Evolutionary conservation across 345 rosid species (phyloP), one percentile per base, ranked within the genome.

Genomic region (Psidium friedrichsthalianum): DNA sequence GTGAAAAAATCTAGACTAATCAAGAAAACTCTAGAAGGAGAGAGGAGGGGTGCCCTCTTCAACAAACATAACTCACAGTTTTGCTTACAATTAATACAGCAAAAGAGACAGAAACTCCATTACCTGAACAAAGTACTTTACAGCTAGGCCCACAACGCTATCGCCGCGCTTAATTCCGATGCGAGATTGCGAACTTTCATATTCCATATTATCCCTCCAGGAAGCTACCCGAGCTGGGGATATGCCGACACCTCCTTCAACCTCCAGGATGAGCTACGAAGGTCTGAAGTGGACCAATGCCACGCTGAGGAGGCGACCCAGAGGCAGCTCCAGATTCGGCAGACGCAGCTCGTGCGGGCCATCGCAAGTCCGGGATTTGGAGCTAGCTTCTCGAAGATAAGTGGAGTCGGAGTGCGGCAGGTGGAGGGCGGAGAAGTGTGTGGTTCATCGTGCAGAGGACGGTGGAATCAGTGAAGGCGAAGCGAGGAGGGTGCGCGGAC

Each of bases 61-160:
- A n/a, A n/a, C 64, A 1, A 11, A 11, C 7, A 58, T 5, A n/a
- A 25, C n/a, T n/a, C 29, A 0, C 64, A 25, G 6, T 25, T 2
- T 58, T 11, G 7, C 29, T 25, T 8, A 0, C 69, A 12, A 58
- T 58, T 11, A 2, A n/a, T n/a, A 58, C 8, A n/a, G 69, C 69
- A 58, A n/a, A 58, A 11, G 3, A 16, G 32, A 58, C 16, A n/a
- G 16, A 58, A 58, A 13, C 69, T 58, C 32, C 11, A 32, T 55
- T 86, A 96, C 99, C 95, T 96, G 99, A 85, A 92, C 97, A 5
- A 98, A 94, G 87, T 95, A 96, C 89, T 94, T 96, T 9, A 94
- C 98, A 32, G 98, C 97, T 56, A 95, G 98, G 83, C 95, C 88
- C 3, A 96, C 92, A 8, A 96, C 94, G 59, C 90, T 89, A 52